Conservation (phyloP, 2,329 filamentous ascomycete species). For the Cladosporium sp. region DNA sequence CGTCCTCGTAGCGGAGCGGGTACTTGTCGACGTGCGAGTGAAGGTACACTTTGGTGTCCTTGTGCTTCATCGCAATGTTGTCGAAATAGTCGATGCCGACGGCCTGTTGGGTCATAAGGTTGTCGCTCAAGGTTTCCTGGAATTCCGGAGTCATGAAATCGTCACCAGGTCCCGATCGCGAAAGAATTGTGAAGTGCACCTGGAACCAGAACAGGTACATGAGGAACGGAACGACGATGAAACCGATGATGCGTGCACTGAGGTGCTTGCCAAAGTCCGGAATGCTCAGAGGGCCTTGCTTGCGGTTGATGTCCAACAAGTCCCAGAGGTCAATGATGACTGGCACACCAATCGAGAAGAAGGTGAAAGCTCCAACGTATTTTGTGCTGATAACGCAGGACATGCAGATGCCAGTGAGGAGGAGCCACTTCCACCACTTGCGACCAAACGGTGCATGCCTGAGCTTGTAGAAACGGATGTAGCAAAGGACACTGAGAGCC, state of each 20-base stretch:
- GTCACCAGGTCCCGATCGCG: constrained; percentile 84
- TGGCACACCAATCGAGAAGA: constrained; percentile 91
- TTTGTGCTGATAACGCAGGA: constrained; percentile 98
- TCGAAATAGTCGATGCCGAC: constrained; percentile 88
- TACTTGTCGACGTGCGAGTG: constrained; percentile 90
- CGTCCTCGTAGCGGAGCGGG: constrained; percentile 93
- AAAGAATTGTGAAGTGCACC: constrained; percentile 91
- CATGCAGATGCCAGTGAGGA: constrained; percentile 87
- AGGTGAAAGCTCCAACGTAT: constrained; percentile 94
- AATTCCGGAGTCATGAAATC: constrained; percentile 99
- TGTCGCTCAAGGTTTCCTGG: constrained; percentile 94
- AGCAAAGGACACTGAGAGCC: constrained; percentile 88
- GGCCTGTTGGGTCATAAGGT: constrained; percentile 82
- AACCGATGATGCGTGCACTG: constrained; percentile 72
- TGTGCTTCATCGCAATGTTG: constrained; percentile 80
- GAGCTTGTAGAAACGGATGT: constrained; percentile 97
- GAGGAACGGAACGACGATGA: constrained; percentile 88
- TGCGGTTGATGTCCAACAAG: constrained; percentile 81
- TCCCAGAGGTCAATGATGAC: constrained; percentile 95
- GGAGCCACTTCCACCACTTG: constrained; percentile 99
- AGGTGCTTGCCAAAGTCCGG: constrained; percentile 85
- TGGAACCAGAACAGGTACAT: constrained; percentile 99
- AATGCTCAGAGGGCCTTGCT: constrained; percentile 73
- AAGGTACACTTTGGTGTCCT: constrained; percentile 93
- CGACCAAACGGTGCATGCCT: constrained; percentile 82